A percentile compares a stretch with the other conserved stretches of the same genome.
Evolutionary conservation across 345 rosid genomes (phyloP).

Genomic region (Laguncularia racemosa): DNA sequence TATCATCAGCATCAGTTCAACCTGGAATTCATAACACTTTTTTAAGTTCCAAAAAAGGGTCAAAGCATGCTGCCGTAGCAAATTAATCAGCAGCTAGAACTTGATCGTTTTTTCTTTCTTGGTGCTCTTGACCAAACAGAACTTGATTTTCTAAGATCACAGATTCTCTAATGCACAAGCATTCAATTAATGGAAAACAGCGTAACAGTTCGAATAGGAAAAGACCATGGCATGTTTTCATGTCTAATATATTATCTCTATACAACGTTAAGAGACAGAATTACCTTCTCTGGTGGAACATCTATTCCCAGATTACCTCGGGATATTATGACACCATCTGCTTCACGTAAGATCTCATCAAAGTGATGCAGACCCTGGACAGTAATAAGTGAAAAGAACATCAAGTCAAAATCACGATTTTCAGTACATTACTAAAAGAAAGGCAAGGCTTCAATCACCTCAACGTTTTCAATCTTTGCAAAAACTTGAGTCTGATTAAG

Average conservation of each 20-base stretch:
- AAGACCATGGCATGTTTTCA: background rate
- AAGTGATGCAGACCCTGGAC: conserved; percentile 53
- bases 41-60: too few species aligned
- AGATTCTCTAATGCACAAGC: too few species aligned
- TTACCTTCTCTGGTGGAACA: conserved; percentile 73
- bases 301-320: conserved; percentile 75
- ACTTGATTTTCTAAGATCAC: too few species aligned
- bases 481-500: conserved; percentile 55
- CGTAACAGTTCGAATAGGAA: too few species aligned
- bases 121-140: too few species aligned
- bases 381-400: background rate
- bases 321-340: conserved; percentile 61
- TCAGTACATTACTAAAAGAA: background rate
- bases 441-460: conserved; percentile 25
- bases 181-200: too few species aligned
- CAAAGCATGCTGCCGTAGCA: too few species aligned
- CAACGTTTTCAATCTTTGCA: conserved; percentile 62
- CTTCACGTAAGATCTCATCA: conserved; percentile 65
- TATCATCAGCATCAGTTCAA: too few species aligned
- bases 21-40: too few species aligned
- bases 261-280: background rate
- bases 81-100: too few species aligned
- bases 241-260: background rate
- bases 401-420: background rate
- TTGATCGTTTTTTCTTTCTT: too few species aligned